phyloP scores from a whole-genome alignment of 148 eudicot genomes.

The Vaccinium corymbosum region DNA sequence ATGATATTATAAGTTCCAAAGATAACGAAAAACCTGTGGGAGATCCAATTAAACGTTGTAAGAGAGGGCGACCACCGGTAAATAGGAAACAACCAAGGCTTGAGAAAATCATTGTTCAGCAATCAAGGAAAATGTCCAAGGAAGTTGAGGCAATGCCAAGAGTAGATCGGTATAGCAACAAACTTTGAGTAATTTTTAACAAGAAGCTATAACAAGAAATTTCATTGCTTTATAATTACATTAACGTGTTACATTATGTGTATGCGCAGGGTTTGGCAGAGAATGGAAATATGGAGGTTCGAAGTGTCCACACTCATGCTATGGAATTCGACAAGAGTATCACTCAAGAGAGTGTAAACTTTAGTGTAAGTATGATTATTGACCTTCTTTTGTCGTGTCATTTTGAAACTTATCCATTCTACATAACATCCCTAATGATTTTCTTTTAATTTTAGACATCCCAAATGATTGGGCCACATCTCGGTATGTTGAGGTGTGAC shows the following conservation, averaged over 20 bases:
- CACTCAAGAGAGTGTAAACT: background rate
- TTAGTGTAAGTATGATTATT: background rate
- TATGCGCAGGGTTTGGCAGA: background rate
- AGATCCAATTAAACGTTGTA: background rate
- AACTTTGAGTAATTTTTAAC: too few species aligned
- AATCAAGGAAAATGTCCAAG: background rate
- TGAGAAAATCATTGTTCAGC: background rate
- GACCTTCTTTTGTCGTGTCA: too few species aligned
- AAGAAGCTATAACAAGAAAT: too few species aligned
- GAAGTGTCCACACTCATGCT: background rate
- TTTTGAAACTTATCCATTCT: too few species aligned
- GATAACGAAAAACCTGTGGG: background rate
- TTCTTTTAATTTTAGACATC: too few species aligned
- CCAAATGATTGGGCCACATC: too few species aligned
- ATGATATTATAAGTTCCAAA: background rate
- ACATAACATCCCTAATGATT: too few species aligned
- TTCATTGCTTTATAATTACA: background rate
- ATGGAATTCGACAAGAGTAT: background rate
- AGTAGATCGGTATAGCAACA: background rate
- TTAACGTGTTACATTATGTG: too few species aligned
- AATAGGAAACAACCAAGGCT: background rate
- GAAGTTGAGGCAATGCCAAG: background rate
- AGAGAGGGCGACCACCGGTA: background rate
- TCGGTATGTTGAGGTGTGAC: too few species aligned
- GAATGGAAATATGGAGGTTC: background rate